Evolutionary conservation across 257 asterid species (phyloP).

Genomic region (Euphrasia confusa): DNA sequence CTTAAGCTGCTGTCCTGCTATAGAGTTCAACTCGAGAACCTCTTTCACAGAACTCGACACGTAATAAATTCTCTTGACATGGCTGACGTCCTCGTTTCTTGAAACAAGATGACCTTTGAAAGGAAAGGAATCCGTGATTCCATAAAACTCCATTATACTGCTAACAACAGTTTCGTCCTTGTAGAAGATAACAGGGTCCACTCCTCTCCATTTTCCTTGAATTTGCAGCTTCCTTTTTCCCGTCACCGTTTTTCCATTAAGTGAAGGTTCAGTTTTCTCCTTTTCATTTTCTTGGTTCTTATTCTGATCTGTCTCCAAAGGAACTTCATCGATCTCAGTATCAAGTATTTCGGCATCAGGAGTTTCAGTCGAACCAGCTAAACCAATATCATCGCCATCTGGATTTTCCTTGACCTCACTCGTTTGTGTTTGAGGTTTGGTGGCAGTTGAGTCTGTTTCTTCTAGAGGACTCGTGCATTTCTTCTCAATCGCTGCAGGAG

Average conservation of each 20-base stretch:
- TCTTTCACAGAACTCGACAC: slow-evolving; percentile 76
- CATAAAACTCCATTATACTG: slow-evolving; percentile 74
- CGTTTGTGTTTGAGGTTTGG: slow-evolving; percentile 32
- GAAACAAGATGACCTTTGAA: slow-evolving; percentile 80
- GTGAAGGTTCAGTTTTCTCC: slow-evolving; percentile 36
- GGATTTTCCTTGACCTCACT: slow-evolving; percentile 41
- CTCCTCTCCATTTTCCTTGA: slow-evolving; percentile 92
- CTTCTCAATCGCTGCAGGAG: slow-evolving; percentile 45
- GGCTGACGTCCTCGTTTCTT: slow-evolving; percentile 65
- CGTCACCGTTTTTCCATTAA: slow-evolving; percentile 31
- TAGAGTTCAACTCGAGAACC: slow-evolving; percentile 72
- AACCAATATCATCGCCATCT: slow-evolving; percentile 30
- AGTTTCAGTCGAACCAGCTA: slow-evolving; percentile 27
- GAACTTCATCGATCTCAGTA: slow-evolving; percentile 37
- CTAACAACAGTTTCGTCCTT: slow-evolving; percentile 52
- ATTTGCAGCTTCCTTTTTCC: slow-evolving; percentile 77
- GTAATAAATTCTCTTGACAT: slow-evolving; percentile 83
- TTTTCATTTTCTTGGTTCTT: slow-evolving; percentile 34
- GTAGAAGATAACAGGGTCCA: slow-evolving; percentile 89
- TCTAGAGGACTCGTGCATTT: slow-evolving; percentile 36
- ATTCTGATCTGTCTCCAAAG: slow-evolving; percentile 35
- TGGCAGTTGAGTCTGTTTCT: slow-evolving; percentile 27
- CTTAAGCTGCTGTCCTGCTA: slow-evolving; percentile 84
- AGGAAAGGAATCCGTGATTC: slow-evolving; percentile 78
- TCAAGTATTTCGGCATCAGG: slow-evolving; percentile 33